Conservation (phyloP, 2,329 filamentous ascomycete species). For the Colletotrichum euphorbiae region DNA sequence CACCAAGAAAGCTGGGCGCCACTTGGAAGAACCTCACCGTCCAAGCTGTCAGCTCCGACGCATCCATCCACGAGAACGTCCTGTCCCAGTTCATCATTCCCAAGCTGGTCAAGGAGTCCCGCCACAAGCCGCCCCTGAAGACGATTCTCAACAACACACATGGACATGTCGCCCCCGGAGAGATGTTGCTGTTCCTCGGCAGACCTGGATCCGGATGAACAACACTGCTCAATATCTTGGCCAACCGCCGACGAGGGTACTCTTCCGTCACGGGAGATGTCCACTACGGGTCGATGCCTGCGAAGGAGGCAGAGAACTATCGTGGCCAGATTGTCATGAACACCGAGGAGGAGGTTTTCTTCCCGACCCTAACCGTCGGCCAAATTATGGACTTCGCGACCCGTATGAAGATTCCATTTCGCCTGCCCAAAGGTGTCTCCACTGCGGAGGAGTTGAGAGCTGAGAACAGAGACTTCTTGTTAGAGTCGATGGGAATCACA, state of each 20-base stretch:
- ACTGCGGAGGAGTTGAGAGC: slow-evolving; percentile 58
- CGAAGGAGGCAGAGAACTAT: slow-evolving; percentile 61
- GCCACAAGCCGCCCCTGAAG: slow-evolving; percentile 67
- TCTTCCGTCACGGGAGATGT: slow-evolving; percentile 69
- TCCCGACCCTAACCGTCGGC: slow-evolving; percentile 76
- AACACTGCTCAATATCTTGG: slow-evolving; percentile 75
- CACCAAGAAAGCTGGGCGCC: slow-evolving; percentile 67
- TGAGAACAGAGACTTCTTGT: slow-evolving; percentile 64
- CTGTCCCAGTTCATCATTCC: slow-evolving; percentile 68
- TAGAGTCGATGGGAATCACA: slow-evolving; percentile 67
- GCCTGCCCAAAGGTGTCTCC: slow-evolving; percentile 56
- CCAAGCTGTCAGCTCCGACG: slow-evolving; percentile 69
- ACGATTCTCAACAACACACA: slow-evolving; percentile 74
- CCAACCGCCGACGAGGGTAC: slow-evolving; percentile 72
- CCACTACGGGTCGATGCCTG: slow-evolving; percentile 64
- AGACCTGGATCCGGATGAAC: slow-evolving; percentile 78
- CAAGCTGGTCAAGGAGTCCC: slow-evolving; percentile 63
- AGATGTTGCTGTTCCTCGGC: slow-evolving; percentile 78
- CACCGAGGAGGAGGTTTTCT: slow-evolving; percentile 74
- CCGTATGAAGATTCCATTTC: slow-evolving; percentile 65
- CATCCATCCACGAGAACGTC: slow-evolving; percentile 74
- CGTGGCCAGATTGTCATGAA: slow-evolving; percentile 74
- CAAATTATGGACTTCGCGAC: slow-evolving; percentile 79
- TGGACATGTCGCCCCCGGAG: slow-evolving; percentile 77
- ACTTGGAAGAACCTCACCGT: slow-evolving; percentile 75